Evolutionary conservation across 176 grass and related monocot genomes (phyloP), one percentile per base, ranked within the genome.

Genomic region (Secale cereale): DNA sequence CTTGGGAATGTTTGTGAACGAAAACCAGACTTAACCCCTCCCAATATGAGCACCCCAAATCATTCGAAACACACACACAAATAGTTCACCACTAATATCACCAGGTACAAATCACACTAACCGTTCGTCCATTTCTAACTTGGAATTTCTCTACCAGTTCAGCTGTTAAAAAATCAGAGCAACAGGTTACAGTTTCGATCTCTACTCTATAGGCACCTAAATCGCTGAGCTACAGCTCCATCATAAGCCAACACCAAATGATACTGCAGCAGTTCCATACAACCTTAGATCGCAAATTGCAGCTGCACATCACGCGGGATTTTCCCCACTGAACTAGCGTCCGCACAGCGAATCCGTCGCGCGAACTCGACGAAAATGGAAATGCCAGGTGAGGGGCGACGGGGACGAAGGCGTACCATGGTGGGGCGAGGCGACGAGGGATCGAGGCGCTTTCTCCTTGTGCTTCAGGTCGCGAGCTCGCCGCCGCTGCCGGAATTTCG

Each of bases 401-500:
- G 2, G 7, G 23, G 10, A 16, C 0, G 30, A 32, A 6, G 33
- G 2, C 26, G 13, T 45, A 80, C 60, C 78, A 80, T 80, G 78
- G 78, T 31, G 14, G 57, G 9, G 5, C 13, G 56, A 63, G 25
- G 22, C 22, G 32, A 37, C 7, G 54, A 57, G 19, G 20, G 54
- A 22, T 22, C 54, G 2, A 57, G 19, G 2, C 19, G 54, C 0
- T n/a, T 61, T 61, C n/a, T 26, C n/a, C n/a, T 61, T 12, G n/a
- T 25, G n/a, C n/a, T 8, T 80, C 23, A 80, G 78, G 65, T 80
- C 60, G 17, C 56, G 57, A 60, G 37, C 59, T 45, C 78, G 60
- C 30, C 78, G 60, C 60, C 78, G 71, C 72, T 39, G 60, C 78
- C 39, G 48, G 6, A 52, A 0, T 19, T 52, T 52, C 6, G 16